These are phyloP conservation scores for Cyclaneusma minus DNA, from an alignment of 2,329 filamentous ascomycete genomes.

Conservation along the genomic window DNA sequence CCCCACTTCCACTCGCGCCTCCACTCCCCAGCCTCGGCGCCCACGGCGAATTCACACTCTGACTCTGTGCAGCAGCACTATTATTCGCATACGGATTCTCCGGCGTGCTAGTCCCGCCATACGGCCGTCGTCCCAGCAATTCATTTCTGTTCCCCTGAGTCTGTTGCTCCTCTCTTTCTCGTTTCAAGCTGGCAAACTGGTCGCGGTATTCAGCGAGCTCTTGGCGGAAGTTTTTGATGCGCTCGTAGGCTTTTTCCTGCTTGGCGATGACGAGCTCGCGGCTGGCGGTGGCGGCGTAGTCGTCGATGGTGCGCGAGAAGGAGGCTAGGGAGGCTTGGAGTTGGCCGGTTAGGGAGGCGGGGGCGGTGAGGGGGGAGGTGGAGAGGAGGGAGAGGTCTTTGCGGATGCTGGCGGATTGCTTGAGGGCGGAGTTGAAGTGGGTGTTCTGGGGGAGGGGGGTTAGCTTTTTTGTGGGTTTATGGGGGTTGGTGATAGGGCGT, in stretches of 20 bases:
- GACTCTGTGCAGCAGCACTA: slow-evolving; percentile 6
- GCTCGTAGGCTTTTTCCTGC: slow-evolving; percentile 76
- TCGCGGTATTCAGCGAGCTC: slow-evolving; percentile 70
- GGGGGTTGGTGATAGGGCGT: no score
- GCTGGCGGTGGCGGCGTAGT: slow-evolving; percentile 73
- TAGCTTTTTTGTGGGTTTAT: no score
- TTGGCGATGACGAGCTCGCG: slow-evolving; percentile 85
- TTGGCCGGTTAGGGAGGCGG: slow-evolving; percentile 51
- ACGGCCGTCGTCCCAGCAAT: slow-evolving; percentile 71
- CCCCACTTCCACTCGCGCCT: slow-evolving; percentile 13
- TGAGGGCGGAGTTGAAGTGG: slow-evolving; percentile 71
- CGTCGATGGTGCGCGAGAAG: slow-evolving; percentile 80
- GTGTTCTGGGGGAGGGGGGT: slow-evolving; percentile 46
- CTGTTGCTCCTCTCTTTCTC: slow-evolving; percentile 58
- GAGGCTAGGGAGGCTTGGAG: slow-evolving; percentile 64
- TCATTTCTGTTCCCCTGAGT: slow-evolving; percentile 57
- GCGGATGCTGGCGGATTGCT: slow-evolving; percentile 68
- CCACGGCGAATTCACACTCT: no score
- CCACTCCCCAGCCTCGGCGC: slow-evolving; percentile 9
- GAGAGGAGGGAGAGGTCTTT: slow-evolving; percentile 60
- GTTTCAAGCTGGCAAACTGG: slow-evolving; percentile 64
- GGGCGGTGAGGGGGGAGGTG: slow-evolving; percentile 37
- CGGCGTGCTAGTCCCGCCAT: slow-evolving; percentile 57
- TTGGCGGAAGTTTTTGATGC: slow-evolving; percentile 68
- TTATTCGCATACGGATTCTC: slow-evolving; percentile 81